These are phyloP conservation scores for Penicillium paneum DNA, from an alignment of 2,329 filamentous ascomycete genomes.

Conservation along the genomic window DNA sequence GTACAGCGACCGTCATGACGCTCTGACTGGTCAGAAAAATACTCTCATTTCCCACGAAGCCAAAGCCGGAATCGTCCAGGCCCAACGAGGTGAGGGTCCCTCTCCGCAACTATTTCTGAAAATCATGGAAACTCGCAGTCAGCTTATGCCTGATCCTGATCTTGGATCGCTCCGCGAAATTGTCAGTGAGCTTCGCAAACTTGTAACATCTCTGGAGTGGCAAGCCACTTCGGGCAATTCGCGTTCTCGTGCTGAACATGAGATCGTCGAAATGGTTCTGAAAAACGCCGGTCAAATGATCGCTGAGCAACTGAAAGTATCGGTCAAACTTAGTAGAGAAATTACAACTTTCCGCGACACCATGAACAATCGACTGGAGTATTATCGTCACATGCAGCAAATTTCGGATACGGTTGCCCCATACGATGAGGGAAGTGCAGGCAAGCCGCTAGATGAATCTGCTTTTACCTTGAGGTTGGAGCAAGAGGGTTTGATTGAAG, in stretches of 20 bases:
- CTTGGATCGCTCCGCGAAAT: conserved; percentile 67
- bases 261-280: conserved; percentile 63
- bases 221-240: conserved; percentile 53
- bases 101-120: conserved; percentile 62
- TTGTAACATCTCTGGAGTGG: conserved; percentile 59
- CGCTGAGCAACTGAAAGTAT: conserved; percentile 51
- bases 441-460: conserved; percentile 54
- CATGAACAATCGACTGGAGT: conserved; percentile 84
- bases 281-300: conserved; percentile 55
- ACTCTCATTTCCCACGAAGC: conserved; percentile 71
- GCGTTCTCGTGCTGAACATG: conserved; percentile 61
- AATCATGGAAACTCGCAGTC: conserved; percentile 47
- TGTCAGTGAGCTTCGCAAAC: conserved; percentile 65
- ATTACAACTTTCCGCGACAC: conserved; percentile 70
- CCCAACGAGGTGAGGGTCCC: conserved; percentile 64
- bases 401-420: conserved; percentile 85
- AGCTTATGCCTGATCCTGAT: conserved; percentile 45
- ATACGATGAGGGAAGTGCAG: conserved; percentile 61
- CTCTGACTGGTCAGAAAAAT: conserved; percentile 74
- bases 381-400: conserved; percentile 83
- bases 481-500: conserved; percentile 53
- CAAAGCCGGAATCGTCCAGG: conserved; percentile 58
- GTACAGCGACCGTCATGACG: conserved; percentile 73
- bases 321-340: conserved; percentile 58
- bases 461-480: conserved; percentile 44